Evolutionary conservation across 2,329 filamentous ascomycete species (phyloP).

Genomic region (Colletotrichum sp.): DNA sequence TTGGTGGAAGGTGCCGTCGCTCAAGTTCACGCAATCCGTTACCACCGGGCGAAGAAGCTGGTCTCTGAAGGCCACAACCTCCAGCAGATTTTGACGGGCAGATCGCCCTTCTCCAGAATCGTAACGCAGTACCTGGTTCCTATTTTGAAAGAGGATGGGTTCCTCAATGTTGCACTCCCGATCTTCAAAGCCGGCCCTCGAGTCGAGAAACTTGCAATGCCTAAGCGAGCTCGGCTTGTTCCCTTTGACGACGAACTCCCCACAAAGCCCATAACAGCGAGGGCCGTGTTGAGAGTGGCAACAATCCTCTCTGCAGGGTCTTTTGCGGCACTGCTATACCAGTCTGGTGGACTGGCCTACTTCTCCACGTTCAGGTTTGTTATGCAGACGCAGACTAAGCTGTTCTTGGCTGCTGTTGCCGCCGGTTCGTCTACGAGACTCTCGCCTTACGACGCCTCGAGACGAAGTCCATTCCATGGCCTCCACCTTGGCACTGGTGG

Average conservation of each 20-base stretch:
- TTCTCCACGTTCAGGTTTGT: not conserved
- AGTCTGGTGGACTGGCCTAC: not conserved
- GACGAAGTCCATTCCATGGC: not conserved
- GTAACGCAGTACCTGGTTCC: not conserved
- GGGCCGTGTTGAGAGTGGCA: not conserved
- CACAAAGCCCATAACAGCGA: not conserved
- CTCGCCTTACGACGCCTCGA: no score
- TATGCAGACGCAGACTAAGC: not conserved
- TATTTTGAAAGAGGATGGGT: not conserved
- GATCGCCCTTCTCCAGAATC: not conserved
- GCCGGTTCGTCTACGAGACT: not conserved
- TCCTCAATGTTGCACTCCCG: not conserved
- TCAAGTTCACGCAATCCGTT: not conserved
- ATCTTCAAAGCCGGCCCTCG: not conserved
- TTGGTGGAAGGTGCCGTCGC: not conserved
- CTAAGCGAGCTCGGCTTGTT: not conserved
- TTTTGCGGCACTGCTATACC: not conserved
- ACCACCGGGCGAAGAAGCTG: not conserved
- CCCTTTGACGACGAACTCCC: slow-evolving; percentile 5
- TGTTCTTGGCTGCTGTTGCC: not conserved
- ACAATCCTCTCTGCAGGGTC: not conserved
- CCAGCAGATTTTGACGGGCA: not conserved
- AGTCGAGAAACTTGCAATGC: not conserved
- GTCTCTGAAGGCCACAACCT: not conserved
- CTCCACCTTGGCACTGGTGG: not conserved